A percentile compares a stretch with the other conserved stretches of the same genome.
These are phyloP conservation scores for Microbotryum intermedium DNA, from an alignment of 1,284 basidiomycete species.

Conservation along the genomic window DNA sequence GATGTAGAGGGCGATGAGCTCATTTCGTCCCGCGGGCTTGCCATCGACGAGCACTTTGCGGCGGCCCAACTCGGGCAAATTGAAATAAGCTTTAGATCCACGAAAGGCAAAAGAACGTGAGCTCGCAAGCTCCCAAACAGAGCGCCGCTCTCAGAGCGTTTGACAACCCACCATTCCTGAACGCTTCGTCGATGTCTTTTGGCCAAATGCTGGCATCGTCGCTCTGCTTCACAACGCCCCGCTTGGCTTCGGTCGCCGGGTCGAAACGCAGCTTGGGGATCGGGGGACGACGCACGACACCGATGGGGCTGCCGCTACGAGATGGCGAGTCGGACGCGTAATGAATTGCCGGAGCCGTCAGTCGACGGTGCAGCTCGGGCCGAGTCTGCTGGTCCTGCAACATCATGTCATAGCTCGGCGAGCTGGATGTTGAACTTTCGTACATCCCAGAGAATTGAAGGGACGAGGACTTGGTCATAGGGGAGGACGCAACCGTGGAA, in stretches of 20 bases:
- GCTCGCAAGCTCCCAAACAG: background rate
- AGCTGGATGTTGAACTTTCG: conserved; percentile 7
- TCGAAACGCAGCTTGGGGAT: too few species aligned
- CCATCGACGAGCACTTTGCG: conserved; percentile 45
- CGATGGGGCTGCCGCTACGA: too few species aligned
- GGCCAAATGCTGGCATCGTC: conserved; percentile 41
- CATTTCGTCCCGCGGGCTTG: conserved; percentile 47
- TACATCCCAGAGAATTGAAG: background rate
- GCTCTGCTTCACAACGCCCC: conserved; percentile 31
- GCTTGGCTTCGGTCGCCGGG: background rate
- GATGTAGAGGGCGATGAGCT: conserved; percentile 47
- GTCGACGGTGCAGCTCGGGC: conserved; percentile 17
- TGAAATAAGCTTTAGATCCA: conserved; percentile 36
- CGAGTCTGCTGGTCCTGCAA: background rate
- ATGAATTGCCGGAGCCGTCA: conserved; percentile 6
- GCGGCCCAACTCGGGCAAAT: conserved; percentile 44
- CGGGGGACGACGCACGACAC: too few species aligned
- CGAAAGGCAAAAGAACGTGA: background rate
- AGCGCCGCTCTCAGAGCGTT: background rate
- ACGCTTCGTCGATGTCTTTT: conserved; percentile 42
- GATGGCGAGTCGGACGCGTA: too few species aligned
- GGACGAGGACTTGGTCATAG: conserved; percentile 10
- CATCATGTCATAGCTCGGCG: background rate
- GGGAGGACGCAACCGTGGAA: conserved; percentile 18
- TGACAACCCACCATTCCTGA: conserved; percentile 38